Evolutionary conservation across 176 grass and related monocot species (phyloP).

Genomic region (Guadua angustifolia): DNA sequence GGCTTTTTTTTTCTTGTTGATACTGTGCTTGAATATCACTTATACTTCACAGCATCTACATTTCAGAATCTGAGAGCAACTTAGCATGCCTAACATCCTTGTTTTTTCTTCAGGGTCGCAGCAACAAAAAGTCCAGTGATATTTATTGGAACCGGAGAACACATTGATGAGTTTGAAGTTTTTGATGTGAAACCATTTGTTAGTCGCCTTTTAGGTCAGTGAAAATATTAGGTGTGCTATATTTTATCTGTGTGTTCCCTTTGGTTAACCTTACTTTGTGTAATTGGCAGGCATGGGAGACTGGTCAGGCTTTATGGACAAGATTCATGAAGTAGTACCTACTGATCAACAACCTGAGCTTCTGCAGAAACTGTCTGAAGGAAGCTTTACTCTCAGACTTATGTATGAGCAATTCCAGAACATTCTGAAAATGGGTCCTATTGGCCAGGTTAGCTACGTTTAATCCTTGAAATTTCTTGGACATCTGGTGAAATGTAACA

Average conservation of each 20-base stretch:
- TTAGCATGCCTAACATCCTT: constrained; percentile 16
- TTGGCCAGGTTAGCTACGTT: constrained; percentile 70
- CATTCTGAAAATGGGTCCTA: constrained; percentile 92
- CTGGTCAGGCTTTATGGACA: constrained; percentile 92
- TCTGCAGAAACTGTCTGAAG: constrained; percentile 87
- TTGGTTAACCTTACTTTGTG: constrained; percentile 24
- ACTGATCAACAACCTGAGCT: constrained; percentile 94
- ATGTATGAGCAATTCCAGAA: constrained; percentile 95
- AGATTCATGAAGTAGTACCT: constrained; percentile 91
- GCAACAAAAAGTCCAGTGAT: constrained; percentile 97
- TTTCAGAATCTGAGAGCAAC: not conserved
- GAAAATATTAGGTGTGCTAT: constrained; percentile 32
- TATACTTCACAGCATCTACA: not conserved
- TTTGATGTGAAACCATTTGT: constrained; percentile 98
- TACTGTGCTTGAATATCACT: not conserved
- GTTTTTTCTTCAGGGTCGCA: constrained; percentile 66
- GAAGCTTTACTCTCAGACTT: constrained; percentile 89
- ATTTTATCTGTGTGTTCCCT: constrained; percentile 10
- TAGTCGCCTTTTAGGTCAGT: constrained; percentile 79
- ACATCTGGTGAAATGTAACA: constrained; percentile 8
- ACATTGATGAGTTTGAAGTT: constrained; percentile 86
- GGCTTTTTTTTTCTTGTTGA: not conserved
- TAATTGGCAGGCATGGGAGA: constrained; percentile 76
- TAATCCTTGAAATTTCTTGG: constrained; percentile 17
- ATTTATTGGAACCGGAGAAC: constrained; percentile 98